phyloP scores from a whole-genome alignment of 495 filamentous ascomycete species.

The Alectoria sarmentosa region DNA sequence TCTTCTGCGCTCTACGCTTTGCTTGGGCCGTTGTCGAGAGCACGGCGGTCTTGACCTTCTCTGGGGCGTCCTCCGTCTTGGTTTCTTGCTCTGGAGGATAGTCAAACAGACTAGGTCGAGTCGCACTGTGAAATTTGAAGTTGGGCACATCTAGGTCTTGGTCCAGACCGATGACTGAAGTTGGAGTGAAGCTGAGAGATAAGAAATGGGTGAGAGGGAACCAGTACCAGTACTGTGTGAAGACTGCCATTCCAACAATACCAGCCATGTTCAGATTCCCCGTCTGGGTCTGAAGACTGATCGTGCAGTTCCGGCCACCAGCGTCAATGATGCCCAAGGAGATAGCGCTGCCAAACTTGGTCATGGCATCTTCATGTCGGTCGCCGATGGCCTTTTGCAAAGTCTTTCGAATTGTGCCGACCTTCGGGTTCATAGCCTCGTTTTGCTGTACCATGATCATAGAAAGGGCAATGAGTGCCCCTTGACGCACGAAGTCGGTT shows the following conservation, averaged over 20 bases:
- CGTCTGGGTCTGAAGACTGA: constrained; percentile 93
- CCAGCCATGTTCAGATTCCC: constrained; percentile 97
- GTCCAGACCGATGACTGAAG: constrained; percentile 89
- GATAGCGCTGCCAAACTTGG: constrained; percentile 92
- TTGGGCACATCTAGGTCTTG: constrained; percentile 88
- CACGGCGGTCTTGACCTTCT: constrained; percentile 92
- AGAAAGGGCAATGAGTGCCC: constrained; percentile 85
- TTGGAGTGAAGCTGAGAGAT: constrained; percentile 86
- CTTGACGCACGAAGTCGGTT: constrained; percentile 96
- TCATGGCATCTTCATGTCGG: constrained; percentile 98
- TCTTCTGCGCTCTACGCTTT: constrained; percentile 77
- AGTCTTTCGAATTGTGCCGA: constrained; percentile 71
- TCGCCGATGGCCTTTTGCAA: constrained; percentile 88
- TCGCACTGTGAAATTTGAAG: constrained; percentile 94
- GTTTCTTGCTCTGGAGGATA: constrained; percentile 95
- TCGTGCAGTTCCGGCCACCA: constrained; percentile 96
- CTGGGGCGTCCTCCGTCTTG: constrained; percentile 85
- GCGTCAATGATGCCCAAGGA: constrained; percentile 97
- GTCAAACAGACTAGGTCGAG: constrained; percentile 91
- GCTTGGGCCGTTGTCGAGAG: constrained; percentile 96
- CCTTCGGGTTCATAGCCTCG: constrained; percentile 89
- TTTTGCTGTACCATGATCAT: constrained; percentile 99
- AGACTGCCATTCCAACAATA: constrained; percentile 95
- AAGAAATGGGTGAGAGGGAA: constrained; percentile 99
- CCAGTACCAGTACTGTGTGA: constrained; percentile 99